phyloP scores from a whole-genome alignment of 331 rosid genomes.

The Telfairia occidentalis region DNA sequence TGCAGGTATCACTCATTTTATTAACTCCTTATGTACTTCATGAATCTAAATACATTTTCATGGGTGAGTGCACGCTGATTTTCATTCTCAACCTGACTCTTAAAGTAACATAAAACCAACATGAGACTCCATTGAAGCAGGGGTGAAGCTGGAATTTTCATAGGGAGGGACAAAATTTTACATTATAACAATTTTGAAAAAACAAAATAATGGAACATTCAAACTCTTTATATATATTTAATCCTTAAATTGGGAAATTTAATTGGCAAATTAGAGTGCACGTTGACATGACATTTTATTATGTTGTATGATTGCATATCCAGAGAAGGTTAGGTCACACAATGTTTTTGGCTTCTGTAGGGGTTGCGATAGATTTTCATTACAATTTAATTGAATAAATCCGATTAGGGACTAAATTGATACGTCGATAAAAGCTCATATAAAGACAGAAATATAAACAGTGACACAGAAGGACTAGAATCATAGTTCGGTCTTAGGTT shows the following conservation, averaged over 20 bases:
- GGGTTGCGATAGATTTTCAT: neutral
- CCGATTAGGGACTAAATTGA: neutral
- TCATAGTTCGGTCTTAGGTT: neutral
- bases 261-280: neutral
- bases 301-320: neutral
- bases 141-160: too few relatives aligned
- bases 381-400: neutral
- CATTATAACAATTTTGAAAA: neutral
- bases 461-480: neutral
- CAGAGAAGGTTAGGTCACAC: neutral
- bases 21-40: neutral
- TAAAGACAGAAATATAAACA: neutral
- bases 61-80: neutral
- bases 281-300: neutral
- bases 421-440: neutral
- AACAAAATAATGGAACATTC: neutral
- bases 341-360: neutral
- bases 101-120: neutral
- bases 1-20: slow-evolving; percentile 37
- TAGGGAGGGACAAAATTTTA: too few relatives aligned
- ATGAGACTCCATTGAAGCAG: neutral
- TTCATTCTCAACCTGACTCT: neutral
- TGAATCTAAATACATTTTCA: neutral
- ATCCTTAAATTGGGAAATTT: neutral
- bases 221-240: neutral